phyloP scores from a whole-genome alignment of 1,284 basidiomycete species.

The Melampsora abietis-canadensis region DNA sequence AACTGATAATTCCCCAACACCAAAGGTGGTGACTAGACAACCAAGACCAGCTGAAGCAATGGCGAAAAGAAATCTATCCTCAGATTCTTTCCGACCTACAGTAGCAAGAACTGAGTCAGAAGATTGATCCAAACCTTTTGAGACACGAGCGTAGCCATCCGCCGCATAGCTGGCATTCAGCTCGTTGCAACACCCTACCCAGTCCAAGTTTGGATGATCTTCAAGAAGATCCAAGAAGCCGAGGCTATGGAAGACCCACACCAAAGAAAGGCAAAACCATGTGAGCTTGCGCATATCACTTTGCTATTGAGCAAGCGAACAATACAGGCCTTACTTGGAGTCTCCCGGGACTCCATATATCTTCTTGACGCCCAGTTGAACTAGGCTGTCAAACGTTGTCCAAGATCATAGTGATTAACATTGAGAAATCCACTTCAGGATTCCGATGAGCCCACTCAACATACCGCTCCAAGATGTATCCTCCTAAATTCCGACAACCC shows the following conservation, averaged over 20 bases:
- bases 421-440: no score
- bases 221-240: conserved; percentile 71
- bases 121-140: not conserved
- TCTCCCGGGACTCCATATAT: conserved; percentile 89
- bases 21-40: not conserved
- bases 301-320: not conserved
- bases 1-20: not conserved
- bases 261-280: not conserved
- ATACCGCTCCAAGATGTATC: no score
- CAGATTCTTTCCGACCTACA: not conserved
- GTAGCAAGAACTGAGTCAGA: not conserved
- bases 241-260: conserved; percentile 12
- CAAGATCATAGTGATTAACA: no score
- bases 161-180: conserved; percentile 68
- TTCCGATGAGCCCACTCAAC: no score
- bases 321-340: conserved; percentile 64
- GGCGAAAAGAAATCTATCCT: not conserved
- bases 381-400: conserved; percentile 46
- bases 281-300: not conserved
- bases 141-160: conserved; percentile 77
- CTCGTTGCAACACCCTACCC: conserved; percentile 74
- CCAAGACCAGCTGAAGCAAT: conserved; percentile 1
- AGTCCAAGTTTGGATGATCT: conserved; percentile 70
- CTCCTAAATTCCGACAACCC: no score
- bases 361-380: conserved; percentile 55